Evolutionary conservation across 495 filamentous ascomycete species (phyloP).

Genomic region (Penicillium bovifimosum): DNA sequence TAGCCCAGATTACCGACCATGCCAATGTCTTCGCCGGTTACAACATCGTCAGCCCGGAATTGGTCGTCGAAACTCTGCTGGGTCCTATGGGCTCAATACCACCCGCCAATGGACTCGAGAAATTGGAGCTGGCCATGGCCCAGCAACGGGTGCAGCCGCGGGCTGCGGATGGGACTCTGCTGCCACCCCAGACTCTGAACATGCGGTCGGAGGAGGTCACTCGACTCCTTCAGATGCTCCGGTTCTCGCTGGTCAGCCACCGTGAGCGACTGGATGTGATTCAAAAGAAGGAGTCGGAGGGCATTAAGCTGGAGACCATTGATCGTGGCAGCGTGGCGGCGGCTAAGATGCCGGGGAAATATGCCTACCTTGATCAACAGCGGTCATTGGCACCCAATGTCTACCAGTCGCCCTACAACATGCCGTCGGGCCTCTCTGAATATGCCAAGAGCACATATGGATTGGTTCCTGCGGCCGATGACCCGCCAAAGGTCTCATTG

Average conservation of each 20-base stretch:
- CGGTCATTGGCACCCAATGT: conserved; percentile 38
- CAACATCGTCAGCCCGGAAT: conserved; percentile 43
- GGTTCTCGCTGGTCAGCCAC: conserved; percentile 43
- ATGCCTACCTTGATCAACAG: conserved; percentile 43
- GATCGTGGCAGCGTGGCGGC: conserved; percentile 30
- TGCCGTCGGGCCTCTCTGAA: conserved; percentile 43
- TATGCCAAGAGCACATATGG: conserved; percentile 41
- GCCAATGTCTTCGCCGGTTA: conserved; percentile 47
- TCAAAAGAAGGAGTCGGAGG: conserved; percentile 41
- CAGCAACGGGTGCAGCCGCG: conserved; percentile 45
- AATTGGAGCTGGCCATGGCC: conserved; percentile 45
- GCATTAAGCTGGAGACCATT: conserved; percentile 32
- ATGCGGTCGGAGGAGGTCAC: conserved; percentile 46
- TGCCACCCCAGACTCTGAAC: conserved; percentile 42
- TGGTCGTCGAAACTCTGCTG: conserved; percentile 44
- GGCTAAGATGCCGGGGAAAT: conserved; percentile 38
- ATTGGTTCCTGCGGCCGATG: conserved; percentile 32
- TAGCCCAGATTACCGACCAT: conserved; percentile 47
- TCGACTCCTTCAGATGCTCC: conserved; percentile 43
- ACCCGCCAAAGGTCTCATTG: conserved; percentile 38
- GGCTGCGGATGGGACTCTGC: conserved; percentile 38
- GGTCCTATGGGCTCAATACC: conserved; percentile 45
- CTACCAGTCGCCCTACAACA: conserved; percentile 46
- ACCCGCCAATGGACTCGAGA: conserved; percentile 41
- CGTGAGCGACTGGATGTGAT: conserved; percentile 44